A percentile compares a stretch with the other conserved stretches of the same genome.
Evolutionary conservation across 2,329 filamentous ascomycete genomes (phyloP).

Genomic region (Apiospora phragmitis): DNA sequence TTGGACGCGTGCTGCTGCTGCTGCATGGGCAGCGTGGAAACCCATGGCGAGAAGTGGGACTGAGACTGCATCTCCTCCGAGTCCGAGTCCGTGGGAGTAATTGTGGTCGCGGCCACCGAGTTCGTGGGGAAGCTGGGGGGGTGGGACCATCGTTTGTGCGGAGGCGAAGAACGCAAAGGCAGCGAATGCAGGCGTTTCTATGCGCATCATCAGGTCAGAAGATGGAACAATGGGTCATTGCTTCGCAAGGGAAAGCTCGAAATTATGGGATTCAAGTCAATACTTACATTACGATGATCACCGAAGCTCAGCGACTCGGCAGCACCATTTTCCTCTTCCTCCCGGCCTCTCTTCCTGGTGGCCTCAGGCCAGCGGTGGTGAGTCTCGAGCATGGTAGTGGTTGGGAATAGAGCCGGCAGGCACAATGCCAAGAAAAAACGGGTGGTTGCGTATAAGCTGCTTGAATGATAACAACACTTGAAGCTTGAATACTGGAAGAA

Average conservation of each 20-base stretch:
- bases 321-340: slow-evolving; percentile 26
- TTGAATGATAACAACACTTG: neutral
- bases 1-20: slow-evolving; percentile 25
- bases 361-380: slow-evolving; percentile 21
- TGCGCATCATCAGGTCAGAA: neutral
- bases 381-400: slow-evolving; percentile 22
- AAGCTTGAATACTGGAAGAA: neutral
- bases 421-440: neutral
- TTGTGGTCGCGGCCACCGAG: slow-evolving; percentile 33
- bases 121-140: slow-evolving; percentile 28
- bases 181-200: slow-evolving; percentile 58
- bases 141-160: slow-evolving; percentile 34
- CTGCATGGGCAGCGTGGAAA: slow-evolving; percentile 23
- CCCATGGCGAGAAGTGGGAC: slow-evolving; percentile 35
- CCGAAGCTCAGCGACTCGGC: slow-evolving; percentile 26
- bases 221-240: neutral
- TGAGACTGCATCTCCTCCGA: slow-evolving; percentile 36
- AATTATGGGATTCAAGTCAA: neutral
- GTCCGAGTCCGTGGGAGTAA: slow-evolving; percentile 42
- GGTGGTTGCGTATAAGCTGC: neutral
- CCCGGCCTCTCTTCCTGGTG: slow-evolving; percentile 29
- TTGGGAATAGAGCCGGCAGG: neutral
- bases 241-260: slow-evolving; percentile 1
- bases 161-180: slow-evolving; percentile 48
- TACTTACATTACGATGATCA: slow-evolving; percentile 35